phyloP scores from a whole-genome alignment of 2,329 filamentous ascomycete genomes.

The Xylariaceae sp. region DNA sequence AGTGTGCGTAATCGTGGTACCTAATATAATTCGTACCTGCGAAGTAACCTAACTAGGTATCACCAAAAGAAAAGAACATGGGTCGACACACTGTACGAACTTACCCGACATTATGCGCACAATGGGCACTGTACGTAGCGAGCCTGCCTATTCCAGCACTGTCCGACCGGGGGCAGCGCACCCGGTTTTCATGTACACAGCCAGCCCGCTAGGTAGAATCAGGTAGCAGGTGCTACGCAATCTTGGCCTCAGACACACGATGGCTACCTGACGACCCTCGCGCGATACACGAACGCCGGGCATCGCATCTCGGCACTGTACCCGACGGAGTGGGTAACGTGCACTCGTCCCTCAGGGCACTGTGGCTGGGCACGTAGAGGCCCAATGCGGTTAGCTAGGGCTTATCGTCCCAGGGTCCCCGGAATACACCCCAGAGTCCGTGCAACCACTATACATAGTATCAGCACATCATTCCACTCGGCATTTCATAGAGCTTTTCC shows the following conservation, averaged over 20 bases:
- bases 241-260: no score
- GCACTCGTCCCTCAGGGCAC: background rate
- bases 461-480: slow-evolving; percentile 14
- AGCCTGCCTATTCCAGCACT: no score
- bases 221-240: background rate
- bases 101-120: background rate
- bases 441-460: slow-evolving; percentile 6
- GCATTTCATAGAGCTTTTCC: slow-evolving; percentile 12
- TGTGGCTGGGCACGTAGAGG: background rate
- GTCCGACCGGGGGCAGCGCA: background rate
- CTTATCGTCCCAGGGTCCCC: background rate
- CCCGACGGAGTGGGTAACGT: background rate
- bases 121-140: background rate
- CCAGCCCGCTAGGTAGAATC: background rate
- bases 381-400: background rate
- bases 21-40: background rate
- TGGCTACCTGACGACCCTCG: no score
- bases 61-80: background rate
- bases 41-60: background rate
- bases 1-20: background rate
- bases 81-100: background rate
- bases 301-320: background rate
- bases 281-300: no score
- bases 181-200: no score
- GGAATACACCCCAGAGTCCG: slow-evolving; percentile 8